A percentile compares a stretch with the other conserved stretches of the same genome.
These are phyloP conservation scores for Amanita pallidorosea DNA, from an alignment of 768 basidiomycete genomes.

Conservation along the genomic window DNA sequence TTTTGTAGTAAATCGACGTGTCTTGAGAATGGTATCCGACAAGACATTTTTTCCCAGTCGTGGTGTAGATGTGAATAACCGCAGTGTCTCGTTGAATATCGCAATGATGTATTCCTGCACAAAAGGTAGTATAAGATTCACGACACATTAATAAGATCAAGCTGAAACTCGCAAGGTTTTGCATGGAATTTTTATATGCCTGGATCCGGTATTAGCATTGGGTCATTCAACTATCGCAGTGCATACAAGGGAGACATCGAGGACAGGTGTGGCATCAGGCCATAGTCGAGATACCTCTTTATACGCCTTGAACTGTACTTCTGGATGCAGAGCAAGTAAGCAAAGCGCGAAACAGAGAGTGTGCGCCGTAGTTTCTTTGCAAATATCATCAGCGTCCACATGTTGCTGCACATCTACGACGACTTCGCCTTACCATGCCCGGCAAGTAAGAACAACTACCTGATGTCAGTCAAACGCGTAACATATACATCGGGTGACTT, in stretches of 20 bases:
- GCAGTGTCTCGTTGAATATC: slow-evolving; percentile 35
- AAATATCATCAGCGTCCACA: neutral
- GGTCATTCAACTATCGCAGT: neutral
- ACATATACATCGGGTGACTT: slow-evolving; percentile 8
- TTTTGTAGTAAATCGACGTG: slow-evolving; percentile 19
- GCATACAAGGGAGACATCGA: slow-evolving; percentile 18
- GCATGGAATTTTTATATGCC: slow-evolving; percentile 29
- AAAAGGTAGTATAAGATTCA: neutral
- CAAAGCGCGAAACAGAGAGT: slow-evolving; percentile 30
- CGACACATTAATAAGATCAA: slow-evolving; percentile 1
- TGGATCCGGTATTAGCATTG: slow-evolving; percentile 9
- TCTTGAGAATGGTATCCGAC: slow-evolving; percentile 23
- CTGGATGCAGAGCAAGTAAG: slow-evolving; percentile 39
- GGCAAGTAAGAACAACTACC: slow-evolving; percentile 33
- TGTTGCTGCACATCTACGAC: neutral
- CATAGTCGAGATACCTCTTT: slow-evolving; percentile 26
- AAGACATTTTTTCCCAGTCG: slow-evolving; percentile 24
- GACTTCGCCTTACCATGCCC: slow-evolving; percentile 27
- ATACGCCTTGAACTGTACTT: slow-evolving; percentile 33
- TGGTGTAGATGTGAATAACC: slow-evolving; percentile 26
- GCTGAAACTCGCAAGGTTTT: slow-evolving; percentile 22
- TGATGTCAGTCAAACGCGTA: neutral
- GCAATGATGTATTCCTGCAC: slow-evolving; percentile 31
- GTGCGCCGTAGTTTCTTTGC: slow-evolving; percentile 36
- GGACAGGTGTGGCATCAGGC: slow-evolving; percentile 22